Conservation (phyloP, 140 eudicot species). For the Cichorium intybus region DNA sequence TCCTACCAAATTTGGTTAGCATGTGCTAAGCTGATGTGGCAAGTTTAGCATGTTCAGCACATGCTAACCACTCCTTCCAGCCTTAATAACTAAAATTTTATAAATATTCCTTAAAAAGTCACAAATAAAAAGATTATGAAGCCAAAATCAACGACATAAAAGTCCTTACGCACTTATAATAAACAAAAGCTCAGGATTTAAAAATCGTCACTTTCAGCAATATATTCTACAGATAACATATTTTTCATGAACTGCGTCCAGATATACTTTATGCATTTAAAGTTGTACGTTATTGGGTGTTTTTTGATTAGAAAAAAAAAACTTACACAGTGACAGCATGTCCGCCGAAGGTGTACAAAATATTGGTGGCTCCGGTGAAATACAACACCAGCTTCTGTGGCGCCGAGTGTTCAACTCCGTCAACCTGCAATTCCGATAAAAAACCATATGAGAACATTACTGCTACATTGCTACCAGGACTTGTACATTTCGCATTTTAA, state of each 20-base stretch:
- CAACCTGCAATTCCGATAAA: slow-evolving; percentile 33
- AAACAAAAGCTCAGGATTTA: neutral
- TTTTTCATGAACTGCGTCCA: neutral
- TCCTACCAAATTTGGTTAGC: too few species aligned
- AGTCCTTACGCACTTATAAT: too few species aligned
- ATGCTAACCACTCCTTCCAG: too few species aligned
- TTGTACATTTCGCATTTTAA: neutral
- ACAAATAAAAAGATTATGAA: neutral
- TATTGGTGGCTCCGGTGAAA: slow-evolving; percentile 87
- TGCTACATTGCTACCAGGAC: neutral
- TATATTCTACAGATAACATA: neutral
- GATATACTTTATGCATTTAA: neutral
- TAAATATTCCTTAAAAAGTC: neutral
- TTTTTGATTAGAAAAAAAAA: neutral
- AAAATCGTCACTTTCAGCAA: neutral
- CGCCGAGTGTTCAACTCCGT: slow-evolving; percentile 64
- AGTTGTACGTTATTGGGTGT: neutral
- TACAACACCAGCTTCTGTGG: slow-evolving; percentile 60
- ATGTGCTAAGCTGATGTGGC: too few species aligned
- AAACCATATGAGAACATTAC: neutral
- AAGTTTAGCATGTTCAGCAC: too few species aligned
- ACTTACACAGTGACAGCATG: slow-evolving; percentile 86
- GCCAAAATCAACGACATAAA: neutral
- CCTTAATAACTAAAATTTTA: neutral
- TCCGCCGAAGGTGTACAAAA: slow-evolving; percentile 78